These are phyloP conservation scores for Brassica nigra DNA, from an alignment of 345 rosid genomes.

Conservation along the genomic window DNA sequence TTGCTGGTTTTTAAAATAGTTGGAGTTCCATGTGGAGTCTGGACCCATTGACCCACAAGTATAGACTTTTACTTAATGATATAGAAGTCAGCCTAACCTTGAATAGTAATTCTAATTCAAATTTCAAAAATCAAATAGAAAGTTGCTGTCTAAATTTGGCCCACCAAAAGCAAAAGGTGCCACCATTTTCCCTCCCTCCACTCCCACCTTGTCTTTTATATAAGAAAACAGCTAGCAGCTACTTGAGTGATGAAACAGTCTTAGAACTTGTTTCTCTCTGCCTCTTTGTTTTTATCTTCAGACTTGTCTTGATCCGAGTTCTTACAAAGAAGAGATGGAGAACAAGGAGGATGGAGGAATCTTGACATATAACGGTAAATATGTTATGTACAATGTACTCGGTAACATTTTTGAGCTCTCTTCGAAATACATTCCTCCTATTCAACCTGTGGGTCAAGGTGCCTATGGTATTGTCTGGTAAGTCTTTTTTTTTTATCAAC, in stretches of 20 bases:
- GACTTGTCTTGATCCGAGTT: slow-evolving; percentile 23
- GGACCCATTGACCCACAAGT: not conserved
- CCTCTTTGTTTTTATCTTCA: not conserved
- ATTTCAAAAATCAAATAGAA: slow-evolving; percentile 33
- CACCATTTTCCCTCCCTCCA: slow-evolving; percentile 12
- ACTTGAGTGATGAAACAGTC: slow-evolving; percentile 27
- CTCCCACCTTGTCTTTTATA: slow-evolving; percentile 22
- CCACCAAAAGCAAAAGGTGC: slow-evolving; percentile 39
- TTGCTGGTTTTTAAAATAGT: not conserved
- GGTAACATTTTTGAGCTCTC: slow-evolving; percentile 70
- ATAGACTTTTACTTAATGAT: not conserved
- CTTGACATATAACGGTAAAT: slow-evolving; percentile 50
- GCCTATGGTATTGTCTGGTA: slow-evolving; percentile 94
- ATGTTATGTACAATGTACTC: slow-evolving; percentile 60
- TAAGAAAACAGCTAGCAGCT: not conserved
- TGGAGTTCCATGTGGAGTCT: not conserved
- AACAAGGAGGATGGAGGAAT: slow-evolving; percentile 48
- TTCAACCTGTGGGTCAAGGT: slow-evolving; percentile 84
- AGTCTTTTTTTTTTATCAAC: slow-evolving; percentile 2
- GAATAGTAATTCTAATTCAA: slow-evolving; percentile 26
- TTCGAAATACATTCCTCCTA: slow-evolving; percentile 80
- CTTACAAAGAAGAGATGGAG: slow-evolving; percentile 39
- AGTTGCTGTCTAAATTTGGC: slow-evolving; percentile 14
- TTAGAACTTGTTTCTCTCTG: slow-evolving; percentile 10
- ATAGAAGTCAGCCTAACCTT: slow-evolving; percentile 21